Evolutionary conservation across 768 basidiomycete species (phyloP), one percentile per base, ranked within the genome.

Genomic region (Mycena rosella): DNA sequence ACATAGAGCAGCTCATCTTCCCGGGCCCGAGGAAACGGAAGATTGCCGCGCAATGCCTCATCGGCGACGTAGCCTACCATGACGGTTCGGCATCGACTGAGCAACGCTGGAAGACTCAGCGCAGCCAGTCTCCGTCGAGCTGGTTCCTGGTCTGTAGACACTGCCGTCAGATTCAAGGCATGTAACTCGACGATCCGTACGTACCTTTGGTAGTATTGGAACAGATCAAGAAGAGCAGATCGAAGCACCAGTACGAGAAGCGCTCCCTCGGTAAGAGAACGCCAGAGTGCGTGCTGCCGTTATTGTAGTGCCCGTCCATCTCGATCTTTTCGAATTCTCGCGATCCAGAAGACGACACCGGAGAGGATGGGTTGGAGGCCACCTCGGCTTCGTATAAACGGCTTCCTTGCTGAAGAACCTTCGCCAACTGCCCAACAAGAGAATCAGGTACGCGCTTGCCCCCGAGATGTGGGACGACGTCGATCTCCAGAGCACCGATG

Each of bases 161-260:
- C 32, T 49, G 20, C 3, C n/a, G 24, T 59, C 30, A 44, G 55
- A 22, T 30, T 55, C 17, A 38, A 18, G 24, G n/a, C 20, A 47
- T 36, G 58, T 32, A 51, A 1, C 14, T 49, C 13, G n/a, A 44
- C 29, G 30, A 38, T 18, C 34, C 51, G n/a, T 24, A 65, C 81
- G 30, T 65, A 91, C 93, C 91, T 78, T 82, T 84, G 1, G 87
- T 88, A 0, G 83, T 81, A 72, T 89, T 80, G 0, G 93, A 92
- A 72, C 93, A 96, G 32, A 96, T 83, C 69, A 92, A 75, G 77
- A 96, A 96, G 36, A 97, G 76, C 14, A 96, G 80, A 73, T 97
- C 95, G 62, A 96, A 91, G 74, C 93, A 96, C 95, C 95, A 96
- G 80, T 94, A 96, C 9, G 93, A 91, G 75, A 96, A 96, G 10